These are phyloP conservation scores for Colletotrichum tropicale DNA, from an alignment of 2,329 filamentous ascomycete genomes.

Conservation along the genomic window DNA sequence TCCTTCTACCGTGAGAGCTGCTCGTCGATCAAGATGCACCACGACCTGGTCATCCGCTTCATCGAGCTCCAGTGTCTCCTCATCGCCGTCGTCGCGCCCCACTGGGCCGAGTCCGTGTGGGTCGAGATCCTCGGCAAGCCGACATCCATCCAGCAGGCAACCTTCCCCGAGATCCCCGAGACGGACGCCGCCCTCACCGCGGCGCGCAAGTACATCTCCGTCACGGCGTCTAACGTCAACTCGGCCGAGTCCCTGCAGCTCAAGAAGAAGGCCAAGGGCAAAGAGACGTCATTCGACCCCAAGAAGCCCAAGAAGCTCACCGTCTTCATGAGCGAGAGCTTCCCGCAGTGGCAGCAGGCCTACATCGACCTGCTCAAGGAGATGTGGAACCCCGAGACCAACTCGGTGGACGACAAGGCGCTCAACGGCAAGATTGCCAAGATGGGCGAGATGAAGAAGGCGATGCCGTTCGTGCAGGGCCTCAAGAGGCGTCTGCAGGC, in stretches of 20 bases:
- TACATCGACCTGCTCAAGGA: constrained; percentile 82
- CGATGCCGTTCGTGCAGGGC: constrained; percentile 92
- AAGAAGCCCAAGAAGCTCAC: constrained; percentile 91
- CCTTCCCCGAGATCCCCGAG: constrained; percentile 73
- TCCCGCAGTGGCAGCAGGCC: constrained; percentile 90
- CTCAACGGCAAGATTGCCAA: constrained; percentile 81
- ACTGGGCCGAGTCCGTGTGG: constrained; percentile 96
- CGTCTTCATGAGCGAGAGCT: constrained; percentile 80
- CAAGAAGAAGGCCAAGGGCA: constrained; percentile 94
- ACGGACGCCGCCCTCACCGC: constrained; percentile 73
- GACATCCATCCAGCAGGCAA: constrained; percentile 78
- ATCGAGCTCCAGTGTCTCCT: constrained; percentile 86
- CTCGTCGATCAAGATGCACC: constrained; percentile 85
- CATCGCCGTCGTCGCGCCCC: constrained; percentile 83
- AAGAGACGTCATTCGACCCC: constrained; percentile 82
- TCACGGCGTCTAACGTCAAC: constrained; percentile 79
- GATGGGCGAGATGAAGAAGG: constrained; percentile 91
- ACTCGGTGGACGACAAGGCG: constrained; percentile 78
- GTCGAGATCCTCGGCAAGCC: constrained; percentile 83
- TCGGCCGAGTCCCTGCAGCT: constrained; percentile 82
- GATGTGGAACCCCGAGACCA: constrained; percentile 65
- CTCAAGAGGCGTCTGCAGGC: constrained; percentile 83
- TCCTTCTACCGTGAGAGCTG: constrained; percentile 90
- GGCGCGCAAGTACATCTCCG: constrained; percentile 81
- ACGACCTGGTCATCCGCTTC: constrained; percentile 78